These are phyloP conservation scores for Trichoderma asperelloides DNA, from an alignment of 495 filamentous ascomycete species.

Conservation along the genomic window DNA sequence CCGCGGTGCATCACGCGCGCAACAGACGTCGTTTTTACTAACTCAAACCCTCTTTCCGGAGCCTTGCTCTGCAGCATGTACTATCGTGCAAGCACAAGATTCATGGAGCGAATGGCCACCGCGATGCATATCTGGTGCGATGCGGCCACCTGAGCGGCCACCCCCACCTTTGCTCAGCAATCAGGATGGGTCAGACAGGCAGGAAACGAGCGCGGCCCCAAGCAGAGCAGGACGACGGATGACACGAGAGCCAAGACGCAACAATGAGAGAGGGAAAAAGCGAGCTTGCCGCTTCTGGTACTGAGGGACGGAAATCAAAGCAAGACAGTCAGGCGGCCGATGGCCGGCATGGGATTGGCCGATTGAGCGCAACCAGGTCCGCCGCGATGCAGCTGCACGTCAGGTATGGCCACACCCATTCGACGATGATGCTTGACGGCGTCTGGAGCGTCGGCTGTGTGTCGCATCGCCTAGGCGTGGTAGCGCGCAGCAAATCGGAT, in stretches of 20 bases:
- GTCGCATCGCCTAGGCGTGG: slow-evolving; percentile 4
- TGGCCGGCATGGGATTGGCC: slow-evolving; percentile 1
- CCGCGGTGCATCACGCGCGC: slow-evolving; percentile 2
- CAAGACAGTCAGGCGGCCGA: slow-evolving; percentile 6
- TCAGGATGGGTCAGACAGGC: neutral
- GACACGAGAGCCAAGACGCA: neutral
- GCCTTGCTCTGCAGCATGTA: neutral
- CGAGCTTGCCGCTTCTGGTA: slow-evolving; percentile 6
- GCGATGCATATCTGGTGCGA: slow-evolving; percentile 6
- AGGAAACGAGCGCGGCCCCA: neutral
- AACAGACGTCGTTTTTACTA: neutral
- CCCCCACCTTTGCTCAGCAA: neutral
- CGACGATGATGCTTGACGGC: slow-evolving; percentile 2
- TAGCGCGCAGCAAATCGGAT: slow-evolving; percentile 7
- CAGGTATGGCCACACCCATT: slow-evolving; percentile 7
- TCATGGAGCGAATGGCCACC: slow-evolving; percentile 1
- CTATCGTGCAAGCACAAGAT: neutral
- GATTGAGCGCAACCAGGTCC: slow-evolving; percentile 1
- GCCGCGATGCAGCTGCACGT: slow-evolving; percentile 7
- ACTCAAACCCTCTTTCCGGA: neutral
- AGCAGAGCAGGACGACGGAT: neutral
- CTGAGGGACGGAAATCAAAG: neutral
- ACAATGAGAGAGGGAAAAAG: neutral
- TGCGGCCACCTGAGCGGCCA: neutral
- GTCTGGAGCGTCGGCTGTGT: slow-evolving; percentile 7